A percentile compares a stretch with the other conserved stretches of the same genome.
These are phyloP conservation scores for Fusarium longipes DNA, from an alignment of 2,329 filamentous ascomycete genomes.

Conservation along the genomic window DNA sequence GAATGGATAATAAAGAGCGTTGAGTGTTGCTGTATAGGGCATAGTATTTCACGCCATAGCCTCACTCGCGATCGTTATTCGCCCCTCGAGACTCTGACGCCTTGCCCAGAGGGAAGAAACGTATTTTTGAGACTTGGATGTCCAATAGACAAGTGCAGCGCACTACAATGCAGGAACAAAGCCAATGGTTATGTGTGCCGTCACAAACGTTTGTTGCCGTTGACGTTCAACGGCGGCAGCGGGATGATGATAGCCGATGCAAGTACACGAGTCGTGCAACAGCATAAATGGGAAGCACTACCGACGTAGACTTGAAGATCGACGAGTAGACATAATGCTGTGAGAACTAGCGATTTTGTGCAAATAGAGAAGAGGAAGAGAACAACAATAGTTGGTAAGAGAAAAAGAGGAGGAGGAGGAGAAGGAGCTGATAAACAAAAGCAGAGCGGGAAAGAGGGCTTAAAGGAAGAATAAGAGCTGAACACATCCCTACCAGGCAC, in stretches of 20 bases:
- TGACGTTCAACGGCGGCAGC: constrained; percentile 13
- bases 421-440: background rate
- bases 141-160: background rate
- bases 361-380: background rate
- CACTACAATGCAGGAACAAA: constrained; percentile 30
- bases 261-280: constrained; percentile 33
- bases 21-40: constrained; percentile 17
- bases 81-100: background rate
- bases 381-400: background rate
- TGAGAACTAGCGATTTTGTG: background rate
- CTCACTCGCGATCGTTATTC: background rate
- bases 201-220: constrained; percentile 17
- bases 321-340: constrained; percentile 20
- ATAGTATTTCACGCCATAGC: constrained; percentile 18
- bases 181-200: constrained; percentile 1
- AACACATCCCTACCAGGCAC: background rate
- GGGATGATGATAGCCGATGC: constrained; percentile 18
- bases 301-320: constrained; percentile 21
- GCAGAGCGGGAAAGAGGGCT: background rate
- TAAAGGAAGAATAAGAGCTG: constrained; percentile 8
- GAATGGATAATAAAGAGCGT: constrained; percentile 7
- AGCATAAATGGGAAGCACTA: constrained; percentile 17
- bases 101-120: background rate
- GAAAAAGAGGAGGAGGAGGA: constrained; percentile 2
- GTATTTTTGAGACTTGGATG: background rate